phyloP scores from a whole-genome alignment of 306 rosid species.

The Quercus agrifolia region DNA sequence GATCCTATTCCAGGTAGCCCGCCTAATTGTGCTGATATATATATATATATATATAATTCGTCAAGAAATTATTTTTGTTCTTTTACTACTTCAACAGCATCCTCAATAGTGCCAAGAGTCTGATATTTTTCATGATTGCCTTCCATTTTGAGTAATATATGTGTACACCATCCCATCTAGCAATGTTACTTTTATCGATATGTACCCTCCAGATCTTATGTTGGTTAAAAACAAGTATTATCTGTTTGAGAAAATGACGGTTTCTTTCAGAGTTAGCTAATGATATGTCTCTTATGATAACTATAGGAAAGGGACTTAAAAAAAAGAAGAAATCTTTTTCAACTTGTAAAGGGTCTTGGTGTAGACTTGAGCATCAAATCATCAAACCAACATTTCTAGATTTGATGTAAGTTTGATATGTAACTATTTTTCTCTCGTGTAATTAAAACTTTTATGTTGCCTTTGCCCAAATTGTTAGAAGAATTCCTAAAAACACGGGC shows the following conservation, averaged over 20 bases:
- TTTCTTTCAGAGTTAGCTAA: neutral
- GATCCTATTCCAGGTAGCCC: slow-evolving; percentile 37
- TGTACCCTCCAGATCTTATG: neutral
- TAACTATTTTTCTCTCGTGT: neutral
- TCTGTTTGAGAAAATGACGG: neutral
- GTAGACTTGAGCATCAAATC: neutral
- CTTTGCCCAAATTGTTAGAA: neutral
- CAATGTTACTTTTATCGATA: neutral
- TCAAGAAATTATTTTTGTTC: neutral
- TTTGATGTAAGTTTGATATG: neutral
- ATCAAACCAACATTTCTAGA: neutral
- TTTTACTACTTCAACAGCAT: neutral
- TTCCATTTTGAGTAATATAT: neutral
- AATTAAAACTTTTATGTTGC: neutral
- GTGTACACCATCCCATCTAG: neutral
- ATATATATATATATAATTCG: neutral
- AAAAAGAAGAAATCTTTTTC: neutral
- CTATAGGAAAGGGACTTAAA: neutral
- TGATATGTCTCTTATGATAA: neutral
- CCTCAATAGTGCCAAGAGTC: neutral
- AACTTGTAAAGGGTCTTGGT: neutral
- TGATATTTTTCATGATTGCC: neutral
- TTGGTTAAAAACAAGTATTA: neutral
- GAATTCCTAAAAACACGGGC: neutral
- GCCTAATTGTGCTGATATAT: neutral